Evolutionary conservation across 2,329 filamentous ascomycete species (phyloP).

Genomic region (Sclerotinia glacialis): DNA sequence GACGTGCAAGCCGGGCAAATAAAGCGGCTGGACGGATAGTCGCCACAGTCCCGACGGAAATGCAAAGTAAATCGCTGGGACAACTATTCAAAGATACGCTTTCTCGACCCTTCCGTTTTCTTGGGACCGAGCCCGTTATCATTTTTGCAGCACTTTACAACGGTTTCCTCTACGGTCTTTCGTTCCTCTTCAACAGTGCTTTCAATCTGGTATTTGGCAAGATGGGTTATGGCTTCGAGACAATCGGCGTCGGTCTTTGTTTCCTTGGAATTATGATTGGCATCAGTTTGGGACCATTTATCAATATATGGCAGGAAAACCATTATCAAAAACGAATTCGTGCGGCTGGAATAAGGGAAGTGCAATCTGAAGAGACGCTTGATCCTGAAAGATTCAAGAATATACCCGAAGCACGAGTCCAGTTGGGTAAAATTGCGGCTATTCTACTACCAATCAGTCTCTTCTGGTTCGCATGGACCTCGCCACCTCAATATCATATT

Average conservation of each 20-base stretch:
- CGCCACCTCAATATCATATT: constrained; percentile 26
- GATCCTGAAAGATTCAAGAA: constrained; percentile 33
- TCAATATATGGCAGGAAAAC: constrained; percentile 42
- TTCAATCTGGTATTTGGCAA: constrained; percentile 49
- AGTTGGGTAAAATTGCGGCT: constrained; percentile 43
- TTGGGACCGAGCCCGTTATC: constrained; percentile 57
- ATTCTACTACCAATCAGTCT: constrained; percentile 40
- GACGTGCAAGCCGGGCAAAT: constrained; percentile 5
- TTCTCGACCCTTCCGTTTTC: constrained; percentile 50
- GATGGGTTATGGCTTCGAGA: constrained; percentile 44
- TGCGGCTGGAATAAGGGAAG: constrained; percentile 29
- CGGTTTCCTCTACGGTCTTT: constrained; percentile 57
- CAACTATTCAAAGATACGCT: constrained; percentile 22
- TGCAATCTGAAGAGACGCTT: neutral
- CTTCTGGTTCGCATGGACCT: constrained; percentile 43
- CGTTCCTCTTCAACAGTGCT: constrained; percentile 42
- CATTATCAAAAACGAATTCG: constrained; percentile 45
- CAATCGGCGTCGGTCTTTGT: constrained; percentile 42
- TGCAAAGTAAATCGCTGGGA: constrained; percentile 16
- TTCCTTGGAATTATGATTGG: constrained; percentile 43
- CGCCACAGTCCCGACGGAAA: constrained; percentile 7
- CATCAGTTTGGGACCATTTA: constrained; percentile 43
- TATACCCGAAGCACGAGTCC: constrained; percentile 45
- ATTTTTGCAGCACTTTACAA: constrained; percentile 60
- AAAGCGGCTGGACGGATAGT: constrained; percentile 2